Percentiles rank a stretch among this genome's conserved stretches.
These are phyloP conservation scores for Umbelopsis sp. DNA, from an alignment of 192 early-diverging fungal species.

Conservation along the genomic window DNA sequence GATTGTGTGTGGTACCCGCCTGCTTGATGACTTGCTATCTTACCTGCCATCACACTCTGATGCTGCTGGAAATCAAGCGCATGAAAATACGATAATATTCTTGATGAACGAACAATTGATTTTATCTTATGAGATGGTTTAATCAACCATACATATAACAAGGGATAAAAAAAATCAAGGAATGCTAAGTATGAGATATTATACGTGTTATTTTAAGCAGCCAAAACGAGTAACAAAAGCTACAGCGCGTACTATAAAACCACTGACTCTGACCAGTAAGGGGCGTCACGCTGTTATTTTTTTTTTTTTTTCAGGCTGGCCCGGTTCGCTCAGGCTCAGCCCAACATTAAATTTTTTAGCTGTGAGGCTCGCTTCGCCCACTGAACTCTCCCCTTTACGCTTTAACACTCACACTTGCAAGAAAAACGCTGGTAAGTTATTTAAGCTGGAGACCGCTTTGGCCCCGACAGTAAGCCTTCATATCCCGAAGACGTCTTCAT, in stretches of 20 bases:
- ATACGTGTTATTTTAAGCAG: too few relatives aligned
- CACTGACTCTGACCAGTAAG: background rate
- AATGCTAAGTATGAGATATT: too few relatives aligned
- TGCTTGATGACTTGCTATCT: too few relatives aligned
- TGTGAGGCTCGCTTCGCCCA: slow-evolving; percentile 23
- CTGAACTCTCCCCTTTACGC: slow-evolving; percentile 23
- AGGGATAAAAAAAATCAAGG: too few relatives aligned
- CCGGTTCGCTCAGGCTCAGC: slow-evolving; percentile 18
- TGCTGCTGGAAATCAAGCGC: too few relatives aligned
- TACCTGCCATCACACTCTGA: too few relatives aligned
- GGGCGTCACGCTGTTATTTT: slow-evolving; percentile 21
- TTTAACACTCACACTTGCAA: slow-evolving; percentile 22
- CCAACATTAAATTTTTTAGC: slow-evolving; percentile 22
- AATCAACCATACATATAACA: too few relatives aligned
- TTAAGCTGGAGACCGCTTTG: slow-evolving; percentile 23
- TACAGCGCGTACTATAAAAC: slow-evolving; percentile 3
- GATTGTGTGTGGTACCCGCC: too few relatives aligned
- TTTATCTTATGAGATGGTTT: too few relatives aligned
- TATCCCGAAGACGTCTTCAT: slow-evolving; percentile 21
- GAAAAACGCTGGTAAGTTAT: slow-evolving; percentile 24
- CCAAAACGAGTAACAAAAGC: background rate
- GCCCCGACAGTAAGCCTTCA: slow-evolving; percentile 23
- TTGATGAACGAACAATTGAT: too few relatives aligned
- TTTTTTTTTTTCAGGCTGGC: slow-evolving; percentile 17
- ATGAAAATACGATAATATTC: too few relatives aligned